Percentiles rank a stretch among this genome's conserved stretches.
These are phyloP conservation scores for Chalciporus piperatus DNA, from an alignment of 768 basidiomycete genomes.

Conservation along the genomic window DNA sequence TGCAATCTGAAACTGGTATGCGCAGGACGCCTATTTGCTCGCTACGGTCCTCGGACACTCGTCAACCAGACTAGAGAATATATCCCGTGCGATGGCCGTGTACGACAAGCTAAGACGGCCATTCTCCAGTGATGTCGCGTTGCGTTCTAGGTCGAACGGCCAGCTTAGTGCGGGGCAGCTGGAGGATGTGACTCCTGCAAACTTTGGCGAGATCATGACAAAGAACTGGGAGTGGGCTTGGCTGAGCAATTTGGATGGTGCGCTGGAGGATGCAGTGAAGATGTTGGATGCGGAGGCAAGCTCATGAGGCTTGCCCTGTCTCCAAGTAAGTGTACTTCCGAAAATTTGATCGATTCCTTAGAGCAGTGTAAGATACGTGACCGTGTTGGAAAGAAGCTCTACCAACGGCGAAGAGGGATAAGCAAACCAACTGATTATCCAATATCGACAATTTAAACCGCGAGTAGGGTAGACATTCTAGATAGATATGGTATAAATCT, in stretches of 20 bases:
- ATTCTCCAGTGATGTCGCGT: constrained; percentile 35
- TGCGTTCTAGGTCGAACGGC: constrained; percentile 20
- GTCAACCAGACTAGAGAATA: constrained; percentile 29
- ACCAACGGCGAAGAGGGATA: neutral
- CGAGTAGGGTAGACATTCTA: constrained; percentile 17
- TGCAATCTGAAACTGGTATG: neutral
- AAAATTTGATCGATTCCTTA: too few species aligned
- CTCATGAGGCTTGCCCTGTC: too few species aligned
- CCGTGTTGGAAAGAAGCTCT: too few species aligned
- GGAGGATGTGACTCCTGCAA: constrained; percentile 29
- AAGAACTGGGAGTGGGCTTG: constrained; percentile 59
- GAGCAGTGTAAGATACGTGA: too few species aligned
- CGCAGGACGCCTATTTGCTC: constrained; percentile 37
- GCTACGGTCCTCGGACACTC: constrained; percentile 44
- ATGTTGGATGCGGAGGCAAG: constrained; percentile 12
- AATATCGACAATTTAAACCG: neutral
- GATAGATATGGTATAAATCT: constrained; percentile 32
- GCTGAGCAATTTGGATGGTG: constrained; percentile 21
- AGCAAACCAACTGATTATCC: constrained; percentile 8
- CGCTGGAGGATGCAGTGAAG: constrained; percentile 15
- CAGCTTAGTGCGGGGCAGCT: constrained; percentile 16
- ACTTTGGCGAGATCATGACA: constrained; percentile 41
- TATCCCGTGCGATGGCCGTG: constrained; percentile 41
- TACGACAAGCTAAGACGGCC: constrained; percentile 54
- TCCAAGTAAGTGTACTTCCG: neutral